A percentile compares a stretch with the other conserved stretches of the same genome.
Conservation (phyloP, 257 asterid species). For the Solanum etuberosum region DNA sequence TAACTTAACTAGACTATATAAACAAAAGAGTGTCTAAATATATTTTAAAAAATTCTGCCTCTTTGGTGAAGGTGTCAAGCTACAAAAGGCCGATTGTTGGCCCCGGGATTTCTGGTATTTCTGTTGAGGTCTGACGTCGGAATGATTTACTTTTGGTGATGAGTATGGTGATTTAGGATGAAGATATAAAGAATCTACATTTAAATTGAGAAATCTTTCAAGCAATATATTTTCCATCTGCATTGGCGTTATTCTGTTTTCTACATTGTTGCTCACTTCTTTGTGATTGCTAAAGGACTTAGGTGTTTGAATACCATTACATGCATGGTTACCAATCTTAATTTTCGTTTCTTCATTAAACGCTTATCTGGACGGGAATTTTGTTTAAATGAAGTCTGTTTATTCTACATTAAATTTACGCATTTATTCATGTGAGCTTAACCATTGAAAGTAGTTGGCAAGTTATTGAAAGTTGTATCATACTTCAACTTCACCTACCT, state of each 20-base stretch:
- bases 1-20: neutral
- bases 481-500: neutral
- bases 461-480: neutral
- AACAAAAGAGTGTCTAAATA: neutral
- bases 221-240: too few relatives aligned
- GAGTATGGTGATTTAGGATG: too few relatives aligned
- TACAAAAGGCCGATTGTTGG: too few relatives aligned
- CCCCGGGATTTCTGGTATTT: too few relatives aligned
- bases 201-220: too few relatives aligned
- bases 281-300: constrained; percentile 85
- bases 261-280: constrained; percentile 96
- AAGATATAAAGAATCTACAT: too few relatives aligned
- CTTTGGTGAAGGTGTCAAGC: too few relatives aligned
- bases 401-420: neutral
- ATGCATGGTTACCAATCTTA: neutral
- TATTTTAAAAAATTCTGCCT: too few relatives aligned
- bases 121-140: too few relatives aligned
- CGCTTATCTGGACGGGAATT: neutral
- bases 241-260: too few relatives aligned
- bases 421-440: neutral
- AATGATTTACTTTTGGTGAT: too few relatives aligned
- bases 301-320: constrained; percentile 32
- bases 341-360: neutral
- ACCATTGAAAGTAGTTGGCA: neutral
- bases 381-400: neutral